A percentile compares a stretch with the other conserved stretches of the same genome.
phyloP scores from a whole-genome alignment of 345 rosid genomes.

The Isatis tinctoria region DNA sequence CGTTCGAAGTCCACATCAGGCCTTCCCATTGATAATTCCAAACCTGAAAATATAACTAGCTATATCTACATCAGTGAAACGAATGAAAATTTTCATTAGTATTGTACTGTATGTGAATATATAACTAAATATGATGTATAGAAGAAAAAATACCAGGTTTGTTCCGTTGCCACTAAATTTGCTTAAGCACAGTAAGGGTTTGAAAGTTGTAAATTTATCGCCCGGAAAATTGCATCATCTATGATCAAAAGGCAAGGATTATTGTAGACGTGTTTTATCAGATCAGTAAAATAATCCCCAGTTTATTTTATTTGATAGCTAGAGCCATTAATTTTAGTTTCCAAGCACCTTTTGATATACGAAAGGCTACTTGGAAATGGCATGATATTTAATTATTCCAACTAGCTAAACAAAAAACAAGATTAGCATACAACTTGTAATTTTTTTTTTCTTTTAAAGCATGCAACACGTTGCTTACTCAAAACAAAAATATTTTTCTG shows the following conservation, averaged over 20 bases:
- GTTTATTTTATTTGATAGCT: no score
- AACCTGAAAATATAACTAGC: neutral
- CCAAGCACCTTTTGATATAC: no score
- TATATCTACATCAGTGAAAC: neutral
- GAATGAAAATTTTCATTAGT: neutral
- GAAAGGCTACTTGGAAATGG: no score
- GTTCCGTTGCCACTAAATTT: neutral
- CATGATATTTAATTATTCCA: no score
- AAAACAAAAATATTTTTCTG: no score
- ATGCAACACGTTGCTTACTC: no score
- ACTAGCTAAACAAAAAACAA: no score
- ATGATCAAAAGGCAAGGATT: neutral
- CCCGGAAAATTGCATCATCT: neutral
- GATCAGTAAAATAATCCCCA: neutral
- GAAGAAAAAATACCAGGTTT: neutral
- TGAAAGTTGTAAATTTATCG: neutral
- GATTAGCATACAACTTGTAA: no score
- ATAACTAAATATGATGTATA: neutral
- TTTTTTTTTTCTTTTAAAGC: no score
- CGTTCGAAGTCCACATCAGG: neutral
- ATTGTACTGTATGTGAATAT: neutral
- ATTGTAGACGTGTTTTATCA: neutral
- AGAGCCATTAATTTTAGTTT: no score
- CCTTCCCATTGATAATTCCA: neutral
- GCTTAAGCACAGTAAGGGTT: neutral